These are phyloP conservation scores for Rhodotorula toruloides DNA, from an alignment of 768 basidiomycete genomes.

Conservation along the genomic window DNA sequence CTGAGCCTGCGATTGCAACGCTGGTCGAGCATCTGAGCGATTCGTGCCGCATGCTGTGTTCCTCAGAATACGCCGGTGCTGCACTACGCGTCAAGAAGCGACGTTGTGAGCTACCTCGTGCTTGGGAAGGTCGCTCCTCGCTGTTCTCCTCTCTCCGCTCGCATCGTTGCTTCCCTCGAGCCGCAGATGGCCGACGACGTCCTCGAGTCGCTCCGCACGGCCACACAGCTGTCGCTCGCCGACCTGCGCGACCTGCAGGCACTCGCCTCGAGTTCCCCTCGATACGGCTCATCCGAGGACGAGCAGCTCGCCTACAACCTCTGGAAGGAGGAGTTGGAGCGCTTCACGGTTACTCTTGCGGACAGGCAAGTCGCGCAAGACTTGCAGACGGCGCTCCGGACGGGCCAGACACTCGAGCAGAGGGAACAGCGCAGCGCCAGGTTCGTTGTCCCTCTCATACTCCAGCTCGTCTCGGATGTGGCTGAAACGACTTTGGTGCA, in stretches of 20 bases:
- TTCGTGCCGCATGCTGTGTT: no score
- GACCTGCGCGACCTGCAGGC: background rate
- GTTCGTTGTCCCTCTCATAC: no score
- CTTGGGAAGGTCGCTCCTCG: slow-evolving; percentile 1
- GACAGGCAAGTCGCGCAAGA: background rate
- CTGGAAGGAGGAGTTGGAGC: background rate
- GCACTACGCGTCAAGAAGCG: no score
- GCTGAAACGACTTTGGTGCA: no score
- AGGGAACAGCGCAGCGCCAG: no score
- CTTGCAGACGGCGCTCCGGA: background rate
- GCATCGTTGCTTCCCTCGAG: background rate
- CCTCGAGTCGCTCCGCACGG: background rate
- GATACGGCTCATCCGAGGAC: background rate
- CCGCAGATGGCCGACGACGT: background rate
- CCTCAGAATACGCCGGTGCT: no score
- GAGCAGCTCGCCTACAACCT: background rate
- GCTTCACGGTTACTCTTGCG: background rate
- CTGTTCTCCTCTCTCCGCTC: background rate
- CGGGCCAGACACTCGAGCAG: background rate
- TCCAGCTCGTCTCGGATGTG: no score
- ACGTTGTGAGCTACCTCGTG: no score
- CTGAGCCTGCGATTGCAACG: background rate
- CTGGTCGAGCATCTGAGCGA: background rate
- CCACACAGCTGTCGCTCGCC: background rate
- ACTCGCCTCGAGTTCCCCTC: background rate